phyloP scores from a whole-genome alignment of 1,139 yeast genomes.

The Waltiozyma sp. region DNA sequence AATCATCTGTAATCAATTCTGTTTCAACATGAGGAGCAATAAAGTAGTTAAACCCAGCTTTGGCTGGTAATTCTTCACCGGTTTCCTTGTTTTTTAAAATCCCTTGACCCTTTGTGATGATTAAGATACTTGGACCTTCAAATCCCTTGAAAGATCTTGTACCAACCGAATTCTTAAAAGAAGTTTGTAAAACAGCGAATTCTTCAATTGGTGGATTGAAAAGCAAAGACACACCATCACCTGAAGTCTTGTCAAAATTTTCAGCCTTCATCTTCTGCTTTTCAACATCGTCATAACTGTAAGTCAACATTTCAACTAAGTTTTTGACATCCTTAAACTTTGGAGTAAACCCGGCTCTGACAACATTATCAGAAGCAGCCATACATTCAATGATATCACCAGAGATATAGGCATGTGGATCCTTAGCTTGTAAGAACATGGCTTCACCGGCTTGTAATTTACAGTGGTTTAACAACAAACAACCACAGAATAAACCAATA shows the following conservation, averaged over 20 bases:
- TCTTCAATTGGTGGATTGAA: conserved; percentile 97
- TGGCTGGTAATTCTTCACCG: conserved; percentile 33
- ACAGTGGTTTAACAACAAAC: conserved; percentile 84
- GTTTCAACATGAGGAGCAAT: conserved; percentile 68
- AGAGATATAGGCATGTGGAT: conserved; percentile 93
- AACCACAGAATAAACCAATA: conserved; percentile 92
- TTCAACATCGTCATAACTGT: conserved; percentile 77
- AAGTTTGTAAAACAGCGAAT: conserved; percentile 81
- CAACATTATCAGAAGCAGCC: conserved; percentile 98
- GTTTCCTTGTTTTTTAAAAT: conserved; percentile 29
- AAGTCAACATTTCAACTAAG: conserved; percentile 84
- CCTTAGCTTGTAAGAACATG: conserved; percentile 91
- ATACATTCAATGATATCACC: conserved; percentile 98
- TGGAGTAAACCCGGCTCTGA: conserved; percentile 97
- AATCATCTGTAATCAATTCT: conserved; percentile 42
- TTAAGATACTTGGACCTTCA: conserved; percentile 81
- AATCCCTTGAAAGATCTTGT: conserved; percentile 42
- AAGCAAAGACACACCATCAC: conserved; percentile 55
- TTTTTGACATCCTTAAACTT: conserved; percentile 91
- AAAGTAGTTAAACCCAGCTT: conserved; percentile 71
- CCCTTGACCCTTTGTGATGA: conserved; percentile 78
- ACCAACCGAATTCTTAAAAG: conserved; percentile 35
- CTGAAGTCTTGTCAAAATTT: conserved; percentile 50
- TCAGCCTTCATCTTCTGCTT: conserved; percentile 82
- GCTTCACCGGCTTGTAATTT: conserved; percentile 85